Evolutionary conservation across 139 green algal species (phyloP), one percentile per base, ranked within the genome.

Genomic region (Auxenochlorella pyrenoidosa): DNA sequence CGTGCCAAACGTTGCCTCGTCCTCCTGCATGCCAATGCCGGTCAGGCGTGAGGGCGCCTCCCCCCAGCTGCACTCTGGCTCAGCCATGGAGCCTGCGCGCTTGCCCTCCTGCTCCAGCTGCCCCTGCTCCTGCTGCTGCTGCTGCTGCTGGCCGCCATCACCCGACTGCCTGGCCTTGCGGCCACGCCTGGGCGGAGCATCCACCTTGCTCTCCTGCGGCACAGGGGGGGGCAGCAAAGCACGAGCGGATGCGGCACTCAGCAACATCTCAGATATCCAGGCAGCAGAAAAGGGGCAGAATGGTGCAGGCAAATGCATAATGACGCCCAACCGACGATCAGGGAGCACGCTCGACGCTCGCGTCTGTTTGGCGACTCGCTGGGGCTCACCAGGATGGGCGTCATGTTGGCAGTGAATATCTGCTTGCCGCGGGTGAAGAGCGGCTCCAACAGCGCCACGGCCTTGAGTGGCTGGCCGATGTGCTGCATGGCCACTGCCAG

Each of bases 31-130:
- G 5, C 82, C 66, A n/a, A 79, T 51, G 51, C 43, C 24, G 32
- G 43, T n/a, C 43, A 86, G 5, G 0, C 66, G 43, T 8, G 19
- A n/a, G 2, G 82, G 82, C 34, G 47, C 32, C 82, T 79, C 38
- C 32, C 82, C 82, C 82, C 82, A 86, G 30, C 18, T 34, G 63
- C 47, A 41, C 26, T 83, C 77, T 22, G 43, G 43, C 75, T 34
- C 32, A 32, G n/a, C 51, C 0, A 5, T 63, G 58, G 40, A 2
- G 43, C 58, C 16, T 6, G 8, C 5, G 3, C 2, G 36, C 75
- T 22, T 58, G 10, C 12, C 36, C 58, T 54, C 75, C 2, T n/a
- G 32, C 79, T 19, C 32, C 47, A 51, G 44, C 28, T 18, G 15
- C 51, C 12, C 5, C 47, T 41, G 24, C 15, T n/a, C 30, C 44